Evolutionary conservation across 176 grass and related monocot species (phyloP), one percentile per base, ranked within the genome.

Genomic region (Carex pumila): DNA sequence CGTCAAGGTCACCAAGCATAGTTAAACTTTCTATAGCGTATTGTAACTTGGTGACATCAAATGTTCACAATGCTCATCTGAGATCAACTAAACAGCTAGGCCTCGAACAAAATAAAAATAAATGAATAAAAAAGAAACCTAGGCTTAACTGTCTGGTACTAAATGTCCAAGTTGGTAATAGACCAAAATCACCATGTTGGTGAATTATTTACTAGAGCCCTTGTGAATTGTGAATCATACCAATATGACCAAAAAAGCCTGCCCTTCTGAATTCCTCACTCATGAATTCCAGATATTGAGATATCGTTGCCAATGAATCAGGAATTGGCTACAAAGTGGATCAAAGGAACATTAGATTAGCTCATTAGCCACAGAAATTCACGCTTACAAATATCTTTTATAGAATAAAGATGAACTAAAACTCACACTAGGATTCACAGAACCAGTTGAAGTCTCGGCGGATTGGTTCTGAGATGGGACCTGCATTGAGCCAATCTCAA

Each of bases 221-320:
- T n/a, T 61, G 55, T 59, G 55, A 41, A 41, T 36, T 59, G 60
- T 19, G 61, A 85, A 70, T 81, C 86, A 80, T 81, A 93, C 92
- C 89, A 90, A 84, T 86, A 43, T 43, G 62, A 86, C 85, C 85
- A 73, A 32, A 32, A 56, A 89, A 88, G 8, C 96, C 96, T 85
- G 92, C 91, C 66, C 88, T 95, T 83, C 89, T 84, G 85, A 95
- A 99, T 61, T 87, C 92, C 76, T 95, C 93, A 56, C 82, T 89
- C 91, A 99, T 88, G 84, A 95, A 90, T 30, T 91, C 79, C 57
- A 95, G 88, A 86, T 95, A 99, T 61, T 94, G 96, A 73, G 86
- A 84, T 75, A 99, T 93, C 64, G 96, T 99, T 61, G 91, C 91
- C 87, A 99, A 84, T 32, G 96, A 90, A 93, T 99, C 96, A 83